Evolutionary conservation across 2,329 filamentous ascomycete genomes (phyloP), one percentile per base, ranked within the genome.

Genomic region (Myriangium duriaei): DNA sequence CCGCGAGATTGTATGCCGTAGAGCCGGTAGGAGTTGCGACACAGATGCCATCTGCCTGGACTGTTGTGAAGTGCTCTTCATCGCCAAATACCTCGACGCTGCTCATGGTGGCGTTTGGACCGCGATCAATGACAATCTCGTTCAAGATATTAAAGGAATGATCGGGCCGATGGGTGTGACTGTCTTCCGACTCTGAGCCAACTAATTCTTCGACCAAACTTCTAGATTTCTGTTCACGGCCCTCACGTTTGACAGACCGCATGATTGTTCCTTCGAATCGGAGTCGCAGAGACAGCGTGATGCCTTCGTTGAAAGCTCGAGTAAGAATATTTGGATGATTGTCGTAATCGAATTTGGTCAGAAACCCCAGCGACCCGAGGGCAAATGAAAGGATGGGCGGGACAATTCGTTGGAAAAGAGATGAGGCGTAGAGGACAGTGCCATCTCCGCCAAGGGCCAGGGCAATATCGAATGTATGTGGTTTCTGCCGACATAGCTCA

Each of bases 271-370:
- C 87, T 61, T 96, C 91, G 51, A 98, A 95, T 28, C 91, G 74
- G 43, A 96, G 62, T 30, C 91, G 72, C 44, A 98, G 61, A 50
- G 83, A 92, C 12, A 96, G 83, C 0, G 81, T 91, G 13, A 96
- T 81, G 5, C 91, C 91, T 42, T 92, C 79, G 29, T 65, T 68
- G 48, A 95, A 91, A 0, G 82, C 78, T 31, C 68, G 73, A 3
- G 68, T 72, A 19, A 95, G 67, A 2, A 74, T 92, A 11, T 69
- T 61, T 44, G 73, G 65, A 48, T 83, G 85, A 4, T 81, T 65
- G 11, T 77, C 74, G 57, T 87, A 98, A 57, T 96, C 87, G 55
- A 96, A 96, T 54, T 95, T 95, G 16, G 91, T 96, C 47, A 98
- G 64, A 54, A 98, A 98, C 0, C 91, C 91, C 4, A 98, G 67